A percentile compares a stretch with the other conserved stretches of the same genome.
Conservation (phyloP, 1,284 basidiomycete species). For the Farysia itapuensis region DNA sequence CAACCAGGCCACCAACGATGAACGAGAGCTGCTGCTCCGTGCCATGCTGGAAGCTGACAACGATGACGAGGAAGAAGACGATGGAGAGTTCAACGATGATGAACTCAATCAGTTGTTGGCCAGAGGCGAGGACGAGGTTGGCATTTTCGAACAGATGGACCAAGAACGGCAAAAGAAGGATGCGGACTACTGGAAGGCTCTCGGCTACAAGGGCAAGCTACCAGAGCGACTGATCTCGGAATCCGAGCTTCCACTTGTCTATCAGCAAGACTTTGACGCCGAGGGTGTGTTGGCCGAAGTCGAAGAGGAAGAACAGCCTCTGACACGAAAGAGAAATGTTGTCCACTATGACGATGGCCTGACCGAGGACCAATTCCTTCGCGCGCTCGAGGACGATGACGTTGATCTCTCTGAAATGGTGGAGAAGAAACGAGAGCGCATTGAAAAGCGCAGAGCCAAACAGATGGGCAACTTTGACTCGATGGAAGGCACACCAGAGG, state of each 20-base stretch:
- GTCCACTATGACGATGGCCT: conserved; percentile 94
- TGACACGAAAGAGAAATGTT: conserved; percentile 79
- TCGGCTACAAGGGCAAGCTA: conserved; percentile 68
- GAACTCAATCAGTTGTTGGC: conserved; percentile 93
- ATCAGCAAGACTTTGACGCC: conserved; percentile 70
- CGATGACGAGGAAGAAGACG: conserved; percentile 59
- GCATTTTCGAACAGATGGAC: conserved; percentile 83
- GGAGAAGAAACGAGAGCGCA: conserved; percentile 58
- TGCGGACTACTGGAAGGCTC: conserved; percentile 71
- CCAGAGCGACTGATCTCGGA: conserved; percentile 80
- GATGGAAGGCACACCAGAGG: conserved; percentile 44
- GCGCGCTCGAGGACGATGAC: conserved; percentile 82
- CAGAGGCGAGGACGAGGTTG: conserved; percentile 77
- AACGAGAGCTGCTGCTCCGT: conserved; percentile 91
- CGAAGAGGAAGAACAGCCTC: conserved; percentile 66
- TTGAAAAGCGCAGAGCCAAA: conserved; percentile 54
- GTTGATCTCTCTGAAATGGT: conserved; percentile 66
- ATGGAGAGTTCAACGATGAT: conserved; percentile 94
- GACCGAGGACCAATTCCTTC: conserved; percentile 78
- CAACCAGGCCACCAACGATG: conserved; percentile 95
- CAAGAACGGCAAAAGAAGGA: conserved; percentile 75
- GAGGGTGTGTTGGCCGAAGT: conserved; percentile 35
- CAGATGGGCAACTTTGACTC: conserved; percentile 32
- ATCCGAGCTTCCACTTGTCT: conserved; percentile 89
- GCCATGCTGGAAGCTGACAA: conserved; percentile 62